Evolutionary conservation across 148 eudicot genomes (phyloP), one percentile per base, ranked within the genome.

Genomic region (Vaccinium darrowii): DNA sequence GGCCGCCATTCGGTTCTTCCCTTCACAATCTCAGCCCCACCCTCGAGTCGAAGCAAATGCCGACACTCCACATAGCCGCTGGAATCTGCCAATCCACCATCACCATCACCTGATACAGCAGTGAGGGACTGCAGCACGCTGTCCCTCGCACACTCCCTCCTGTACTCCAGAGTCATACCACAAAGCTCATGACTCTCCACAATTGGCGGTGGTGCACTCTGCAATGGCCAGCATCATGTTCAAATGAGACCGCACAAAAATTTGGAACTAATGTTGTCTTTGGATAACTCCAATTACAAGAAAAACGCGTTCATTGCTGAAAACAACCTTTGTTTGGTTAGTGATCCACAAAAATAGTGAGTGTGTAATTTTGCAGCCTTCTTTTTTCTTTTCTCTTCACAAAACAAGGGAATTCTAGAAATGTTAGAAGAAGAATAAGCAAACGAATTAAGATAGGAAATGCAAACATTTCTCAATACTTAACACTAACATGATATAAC

Each of bases 1-100:
- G 98, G 98, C 91, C 97, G 88, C 99, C 99, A 97, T 81, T 88
- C 87, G 7, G 99, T 97, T 86, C 98, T 88, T 47, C 89, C 96
- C 89, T 94, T 91, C 65, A 97, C 90, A 67, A 97, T 92, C 88
- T 97, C 99, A 0, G 92, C 91, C 47, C 98, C 99, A 53, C 87
- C 92, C 88, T 93, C 96, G 0, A 94, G 92, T 85, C 92, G 92
- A 75, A 97, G 96, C 88, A 95, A 53, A 84, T 97, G 99, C 87
- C 93, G 93, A 84, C 98, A 97, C 89, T 95, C 98, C 7, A 97
- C 93, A 39, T 80, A 72, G 47, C 92, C 94, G 47, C 92, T 92
- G 2, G 89, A 78, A 53, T 87, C 86, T 39, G 84, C 88, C 83
- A 90, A 80, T 39, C 89, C 90, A n/a, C 90, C 92, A n/a, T 85